Percentiles rank a stretch among this genome's conserved stretches.
These are phyloP conservation scores for Neopestalotiopsis sp. DNA, from an alignment of 2,329 filamentous ascomycete species.

Conservation along the genomic window DNA sequence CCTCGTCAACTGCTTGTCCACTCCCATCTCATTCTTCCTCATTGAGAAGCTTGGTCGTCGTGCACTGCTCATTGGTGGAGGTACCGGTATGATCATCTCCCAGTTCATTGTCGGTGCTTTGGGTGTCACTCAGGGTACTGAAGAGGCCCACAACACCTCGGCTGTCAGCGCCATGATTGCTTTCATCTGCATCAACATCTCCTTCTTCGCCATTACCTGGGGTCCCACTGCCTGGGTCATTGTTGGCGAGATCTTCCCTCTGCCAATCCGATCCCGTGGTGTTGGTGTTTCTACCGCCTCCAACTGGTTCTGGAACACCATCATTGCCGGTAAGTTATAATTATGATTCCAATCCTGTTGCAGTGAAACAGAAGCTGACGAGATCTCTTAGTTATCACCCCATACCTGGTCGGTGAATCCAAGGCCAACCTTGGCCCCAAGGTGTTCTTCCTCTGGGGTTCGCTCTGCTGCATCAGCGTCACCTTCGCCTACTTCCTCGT, in stretches of 20 bases:
- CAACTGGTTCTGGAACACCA: conserved; percentile 92
- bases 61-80: conserved; percentile 78
- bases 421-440: conserved; percentile 70
- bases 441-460: conserved; percentile 79
- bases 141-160: conserved; percentile 55
- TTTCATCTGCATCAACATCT: conserved; percentile 92
- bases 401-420: conserved; percentile 67
- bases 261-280: conserved; percentile 86
- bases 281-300: conserved; percentile 85
- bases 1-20: conserved; percentile 85
- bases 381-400: conserved; percentile 64
- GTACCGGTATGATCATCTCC: conserved; percentile 81
- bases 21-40: conserved; percentile 85
- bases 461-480: conserved; percentile 63
- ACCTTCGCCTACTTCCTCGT: conserved; percentile 76
- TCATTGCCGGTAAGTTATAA: conserved; percentile 49
- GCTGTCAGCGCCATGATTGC: conserved; percentile 76
- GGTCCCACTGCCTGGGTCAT: conserved; percentile 76
- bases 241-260: conserved; percentile 89
- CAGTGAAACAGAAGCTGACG: not conserved
- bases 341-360: not conserved
- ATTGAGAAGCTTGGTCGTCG: conserved; percentile 85
- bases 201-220: conserved; percentile 81
- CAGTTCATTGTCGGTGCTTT: conserved; percentile 86
- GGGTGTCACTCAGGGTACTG: conserved; percentile 49